A percentile compares a stretch with the other conserved stretches of the same genome.
These are phyloP conservation scores for Saccharomycopsis crataegensis DNA, from an alignment of 1,139 yeast genomes.

Conservation along the genomic window DNA sequence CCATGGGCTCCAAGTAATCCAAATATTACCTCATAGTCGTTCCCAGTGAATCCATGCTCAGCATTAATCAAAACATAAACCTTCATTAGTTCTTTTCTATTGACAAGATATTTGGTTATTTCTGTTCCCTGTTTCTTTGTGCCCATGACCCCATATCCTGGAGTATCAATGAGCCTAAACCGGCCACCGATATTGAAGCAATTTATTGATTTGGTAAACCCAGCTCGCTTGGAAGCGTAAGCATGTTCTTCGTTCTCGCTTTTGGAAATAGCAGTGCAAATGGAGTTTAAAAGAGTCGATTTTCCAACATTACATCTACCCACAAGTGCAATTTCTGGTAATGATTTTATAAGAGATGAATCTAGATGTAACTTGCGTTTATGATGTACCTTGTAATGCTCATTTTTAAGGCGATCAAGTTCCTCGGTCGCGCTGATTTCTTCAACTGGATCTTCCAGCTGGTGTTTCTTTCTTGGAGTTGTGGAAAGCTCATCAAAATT, in stretches of 20 bases:
- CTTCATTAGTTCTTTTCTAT: constrained; percentile 45
- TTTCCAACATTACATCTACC: constrained; percentile 87
- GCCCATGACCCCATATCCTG: constrained; percentile 76
- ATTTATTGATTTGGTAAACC: constrained; percentile 71
- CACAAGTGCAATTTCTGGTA: constrained; percentile 65
- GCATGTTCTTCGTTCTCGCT: constrained; percentile 37
- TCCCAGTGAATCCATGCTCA: constrained; percentile 44
- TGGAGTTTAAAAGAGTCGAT: constrained; percentile 60
- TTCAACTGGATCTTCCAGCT: background rate
- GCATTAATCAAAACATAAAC: constrained; percentile 59
- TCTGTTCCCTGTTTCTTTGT: constrained; percentile 59
- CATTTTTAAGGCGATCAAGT: background rate
- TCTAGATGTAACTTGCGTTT: constrained; percentile 9
- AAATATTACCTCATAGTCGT: constrained; percentile 46
- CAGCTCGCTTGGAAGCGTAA: constrained; percentile 53
- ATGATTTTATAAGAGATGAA: constrained; percentile 19
- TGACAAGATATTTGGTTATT: constrained; percentile 51
- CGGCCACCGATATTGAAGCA: constrained; percentile 53
- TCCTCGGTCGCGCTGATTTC: background rate
- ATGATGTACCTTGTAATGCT: constrained; percentile 4
- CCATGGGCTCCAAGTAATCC: constrained; percentile 46
- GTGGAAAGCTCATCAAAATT: background rate
- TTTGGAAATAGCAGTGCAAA: constrained; percentile 32
- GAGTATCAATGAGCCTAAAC: constrained; percentile 68
- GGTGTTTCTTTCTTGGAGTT: background rate